phyloP scores from a whole-genome alignment of 2,329 filamentous ascomycete species.

The Aspergillus fijiensis region DNA sequence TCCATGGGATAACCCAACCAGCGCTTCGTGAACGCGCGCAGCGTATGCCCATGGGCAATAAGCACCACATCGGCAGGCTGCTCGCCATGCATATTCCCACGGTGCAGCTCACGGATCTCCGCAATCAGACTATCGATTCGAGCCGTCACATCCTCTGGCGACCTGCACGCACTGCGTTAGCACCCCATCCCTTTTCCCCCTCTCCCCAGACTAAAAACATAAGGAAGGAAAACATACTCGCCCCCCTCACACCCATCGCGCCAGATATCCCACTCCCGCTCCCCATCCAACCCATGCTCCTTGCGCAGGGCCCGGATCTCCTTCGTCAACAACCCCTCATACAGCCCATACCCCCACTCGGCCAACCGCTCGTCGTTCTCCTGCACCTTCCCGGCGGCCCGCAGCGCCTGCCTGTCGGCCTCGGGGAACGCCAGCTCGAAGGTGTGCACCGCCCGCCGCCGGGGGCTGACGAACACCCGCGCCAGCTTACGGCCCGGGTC shows the following conservation, averaged over 20 bases:
- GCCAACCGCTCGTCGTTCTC: constrained; percentile 51
- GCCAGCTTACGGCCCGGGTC: constrained; percentile 48
- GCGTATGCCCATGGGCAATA: constrained; percentile 47
- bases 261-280: constrained; percentile 59
- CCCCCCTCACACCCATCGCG: constrained; percentile 58
- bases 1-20: constrained; percentile 47
- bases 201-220: neutral
- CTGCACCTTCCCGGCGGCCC: constrained; percentile 38
- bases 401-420: constrained; percentile 23
- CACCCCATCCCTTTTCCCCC: neutral
- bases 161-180: constrained; percentile 23
- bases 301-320: constrained; percentile 52
- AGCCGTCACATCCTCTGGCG: constrained; percentile 38
- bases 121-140: constrained; percentile 46
- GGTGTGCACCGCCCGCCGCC: constrained; percentile 50
- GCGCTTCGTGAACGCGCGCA: constrained; percentile 49
- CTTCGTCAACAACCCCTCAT: constrained; percentile 57
- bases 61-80: constrained; percentile 40
- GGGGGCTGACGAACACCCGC: constrained; percentile 53
- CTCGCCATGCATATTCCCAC: constrained; percentile 42
- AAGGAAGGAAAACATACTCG: constrained; percentile 42
- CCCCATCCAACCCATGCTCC: constrained; percentile 49
- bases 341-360: constrained; percentile 65
- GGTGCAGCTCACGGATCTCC: constrained; percentile 43
- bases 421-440: constrained; percentile 47